These are phyloP conservation scores for Ceriops zippeliana DNA, from an alignment of 345 rosid genomes.

Conservation along the genomic window DNA sequence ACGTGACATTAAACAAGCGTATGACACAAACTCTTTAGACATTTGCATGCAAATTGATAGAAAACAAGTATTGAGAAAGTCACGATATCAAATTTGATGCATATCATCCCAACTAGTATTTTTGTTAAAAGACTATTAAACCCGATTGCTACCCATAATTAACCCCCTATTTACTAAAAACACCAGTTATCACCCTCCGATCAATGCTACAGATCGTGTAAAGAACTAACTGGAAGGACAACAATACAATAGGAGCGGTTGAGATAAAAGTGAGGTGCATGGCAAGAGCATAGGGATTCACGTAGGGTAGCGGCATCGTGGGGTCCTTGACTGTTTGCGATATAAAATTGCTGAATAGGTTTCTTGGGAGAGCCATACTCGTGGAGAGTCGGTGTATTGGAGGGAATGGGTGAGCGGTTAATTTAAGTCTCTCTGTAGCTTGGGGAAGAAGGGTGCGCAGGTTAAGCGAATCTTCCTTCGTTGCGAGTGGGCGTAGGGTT, in stretches of 20 bases:
- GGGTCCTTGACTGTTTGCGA: conserved; percentile 2
- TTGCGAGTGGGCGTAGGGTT: conserved; percentile 48
- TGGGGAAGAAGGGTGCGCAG: conserved; percentile 64
- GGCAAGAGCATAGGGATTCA: background rate
- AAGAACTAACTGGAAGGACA: no score
- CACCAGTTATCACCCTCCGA: no score
- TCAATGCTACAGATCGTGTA: no score
- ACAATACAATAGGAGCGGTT: background rate
- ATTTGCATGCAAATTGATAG: no score
- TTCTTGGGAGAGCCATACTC: background rate
- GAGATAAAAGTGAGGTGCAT: conserved; percentile 5
- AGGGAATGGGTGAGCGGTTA: conserved; percentile 42
- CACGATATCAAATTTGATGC: no score
- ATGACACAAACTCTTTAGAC: no score
- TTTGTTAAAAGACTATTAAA: no score
- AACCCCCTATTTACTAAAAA: no score
- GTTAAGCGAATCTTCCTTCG: conserved; percentile 56
- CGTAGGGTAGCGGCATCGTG: background rate
- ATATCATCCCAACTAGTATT: no score
- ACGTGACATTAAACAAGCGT: no score
- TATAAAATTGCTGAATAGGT: background rate
- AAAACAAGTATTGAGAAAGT: no score
- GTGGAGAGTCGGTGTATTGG: conserved; percentile 4
- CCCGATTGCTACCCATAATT: no score
- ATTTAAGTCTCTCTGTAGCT: conserved; percentile 49